Percentiles rank a stretch among this genome's conserved stretches.
Conservation (phyloP, 371 early-diverging fungal species). For the Circinella minor region DNA sequence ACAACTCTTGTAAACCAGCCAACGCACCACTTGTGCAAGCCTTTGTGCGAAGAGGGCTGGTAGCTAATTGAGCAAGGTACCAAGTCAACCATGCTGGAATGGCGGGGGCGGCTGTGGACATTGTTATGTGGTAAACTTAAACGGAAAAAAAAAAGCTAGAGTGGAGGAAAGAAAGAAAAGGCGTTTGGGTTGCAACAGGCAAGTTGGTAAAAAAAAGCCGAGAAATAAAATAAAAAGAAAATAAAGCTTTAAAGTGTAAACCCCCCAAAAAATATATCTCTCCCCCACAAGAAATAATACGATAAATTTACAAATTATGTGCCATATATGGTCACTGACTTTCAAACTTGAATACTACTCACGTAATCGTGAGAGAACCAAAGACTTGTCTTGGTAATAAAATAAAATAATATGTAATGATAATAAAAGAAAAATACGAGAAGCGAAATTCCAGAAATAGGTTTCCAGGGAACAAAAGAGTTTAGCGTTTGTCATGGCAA, state of each 20-base stretch:
- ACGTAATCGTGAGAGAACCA: constrained; percentile 12
- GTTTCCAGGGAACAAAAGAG: constrained; percentile 1
- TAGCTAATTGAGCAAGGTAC: constrained; percentile 66
- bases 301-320: not conserved
- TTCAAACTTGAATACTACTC: constrained; percentile 6
- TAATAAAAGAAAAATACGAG: not conserved
- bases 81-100: constrained; percentile 53
- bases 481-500: not conserved
- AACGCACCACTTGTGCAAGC: constrained; percentile 79
- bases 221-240: not conserved
- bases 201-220: not conserved
- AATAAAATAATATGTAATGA: not conserved
- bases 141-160: not conserved
- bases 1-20: constrained; percentile 77
- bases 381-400: not conserved
- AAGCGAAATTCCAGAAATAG: not conserved
- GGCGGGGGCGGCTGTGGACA: constrained; percentile 17
- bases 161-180: not conserved
- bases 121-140: not conserved
- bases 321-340: not conserved
- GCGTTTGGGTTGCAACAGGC: not conserved
- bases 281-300: not conserved
- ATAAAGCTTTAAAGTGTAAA: too few relatives aligned
- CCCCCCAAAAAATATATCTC: too few relatives aligned
- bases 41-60: constrained; percentile 79